Base-by-base conservation (phyloP, 1,139 yeast species). In the Protomyces lactucae-debilis region DNA sequence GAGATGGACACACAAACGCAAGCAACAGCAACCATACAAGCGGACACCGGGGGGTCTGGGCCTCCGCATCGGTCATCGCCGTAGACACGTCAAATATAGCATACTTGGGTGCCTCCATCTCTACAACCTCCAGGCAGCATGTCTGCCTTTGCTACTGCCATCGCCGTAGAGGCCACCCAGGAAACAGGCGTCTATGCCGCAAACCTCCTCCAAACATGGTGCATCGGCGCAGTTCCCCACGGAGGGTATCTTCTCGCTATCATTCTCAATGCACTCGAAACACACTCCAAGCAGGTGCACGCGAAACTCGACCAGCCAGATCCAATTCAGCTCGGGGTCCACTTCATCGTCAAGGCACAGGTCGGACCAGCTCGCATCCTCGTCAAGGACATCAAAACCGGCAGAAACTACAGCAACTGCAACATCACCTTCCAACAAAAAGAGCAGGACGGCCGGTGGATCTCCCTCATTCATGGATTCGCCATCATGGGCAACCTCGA, bases 211-310 rank as follows among this genome's bases (percentile, higher is more conserved):
- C 12, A 16, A 35, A 23, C 36, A 10, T 60, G 59, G 59, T 54
- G 59, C 40, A 60, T 60, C 39, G 64, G 64, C 48, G 55, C 46
- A 14, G 64, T 55, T 6, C 64, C 64, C 10, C 64, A 54, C 48
- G 64, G 64, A 8, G 64, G 64, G 10, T 60, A 60, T 16, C 59
- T 60, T 1, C 35, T 60, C n/a, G 55, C 64, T 14, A 54, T 60
- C 37, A 43, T 60, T 9, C 59, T 60, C 52, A 60, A 60, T 25
- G 64, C 64, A 16, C 51, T 45, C 21, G 36, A 54, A 39, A 18
- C 18, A 23, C 64, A 60, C 36, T 59, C 63, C 16, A 25, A 28
- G 9, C 28, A 25, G 28, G 9, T 9, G 32, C 63, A 59, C 21
- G 57, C 36, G 8, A 28, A 52, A 12, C 53, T 59, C 10, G 39